Evolutionary conservation across 192 early-diverging fungal genomes (phyloP), one percentile per base, ranked within the genome.

Genomic region (Entrophospora sp.): DNA sequence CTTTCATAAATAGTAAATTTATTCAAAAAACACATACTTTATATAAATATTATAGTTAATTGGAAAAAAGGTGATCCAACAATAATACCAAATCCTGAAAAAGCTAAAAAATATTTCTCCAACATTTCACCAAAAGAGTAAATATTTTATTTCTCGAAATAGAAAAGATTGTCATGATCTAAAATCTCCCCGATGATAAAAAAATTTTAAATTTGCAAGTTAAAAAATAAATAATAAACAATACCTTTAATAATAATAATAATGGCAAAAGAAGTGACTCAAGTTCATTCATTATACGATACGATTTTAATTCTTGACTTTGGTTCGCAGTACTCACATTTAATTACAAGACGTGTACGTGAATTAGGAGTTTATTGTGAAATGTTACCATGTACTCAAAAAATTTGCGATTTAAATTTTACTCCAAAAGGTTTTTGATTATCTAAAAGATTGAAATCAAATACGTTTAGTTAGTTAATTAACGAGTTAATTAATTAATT

Each of bases 331-430:
- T 96, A 95, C 81, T 95, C 95, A 13, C 95, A 99, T 73, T 84
- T 99, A 71, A 96, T 99, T 77, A 91, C 95, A 42, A 85, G 95
- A 36, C 87, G 96, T 60, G 83, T 99, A 71, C 85, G 96, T 71
- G 94, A 97, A 75, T 85, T 91, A 70, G 96, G 96, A 62, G 91
- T 99, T 57, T 99, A 99, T 85, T 97, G 94, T 82, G 96, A 99
- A 82, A 84, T 99, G 64, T 80, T 92, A 45, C 94, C 96, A 38
- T 99, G 96, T 83, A 99, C 93, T 66, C 87, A 90, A 72, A 93
- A 92, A 85, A 87, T 98, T 62, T 77, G 85, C 12, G 94, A 96
- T 44, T 80, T 99, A 68, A 81, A 89, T 74, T 96, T 94, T 83
- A 90, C 91, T 79, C 96, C 94, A 69, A 96, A 91, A 77, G 94